Evolutionary conservation across 108 stramenopile genomes (phyloP).

Genomic region (Nannochloropsis gaditana): DNA sequence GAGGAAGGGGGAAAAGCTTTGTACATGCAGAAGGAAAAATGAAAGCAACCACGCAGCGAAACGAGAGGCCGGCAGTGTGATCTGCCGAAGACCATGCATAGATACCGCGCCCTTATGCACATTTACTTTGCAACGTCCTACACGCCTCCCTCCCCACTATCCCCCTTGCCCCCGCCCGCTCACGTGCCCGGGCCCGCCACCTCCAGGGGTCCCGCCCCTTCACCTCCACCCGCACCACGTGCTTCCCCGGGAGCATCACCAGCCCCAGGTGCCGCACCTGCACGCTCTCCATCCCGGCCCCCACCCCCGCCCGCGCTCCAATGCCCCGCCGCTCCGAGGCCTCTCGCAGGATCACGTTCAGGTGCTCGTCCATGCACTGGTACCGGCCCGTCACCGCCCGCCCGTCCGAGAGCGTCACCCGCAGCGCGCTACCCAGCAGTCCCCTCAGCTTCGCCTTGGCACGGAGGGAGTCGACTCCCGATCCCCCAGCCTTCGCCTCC

Average conservation of each 20-base stretch:
- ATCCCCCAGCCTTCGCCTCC: too few species aligned
- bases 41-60: too few species aligned
- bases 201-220: conserved; percentile 12
- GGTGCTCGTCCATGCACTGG: conserved; percentile 1
- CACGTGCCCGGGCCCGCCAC: background rate
- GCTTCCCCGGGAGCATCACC: background rate
- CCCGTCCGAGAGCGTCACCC: conserved; percentile 1
- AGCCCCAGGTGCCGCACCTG: background rate
- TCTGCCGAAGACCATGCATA: too few species aligned
- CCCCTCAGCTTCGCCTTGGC: background rate
- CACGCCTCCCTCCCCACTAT: too few species aligned
- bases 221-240: background rate
- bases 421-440: background rate
- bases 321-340: background rate
- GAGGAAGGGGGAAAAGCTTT: too few species aligned
- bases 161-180: background rate
- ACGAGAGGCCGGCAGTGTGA: too few species aligned
- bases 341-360: background rate
- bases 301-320: background rate
- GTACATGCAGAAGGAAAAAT: too few species aligned
- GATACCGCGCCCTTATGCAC: too few species aligned
- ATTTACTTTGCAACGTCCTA: too few species aligned
- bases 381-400: conserved; percentile 9
- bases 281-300: background rate
- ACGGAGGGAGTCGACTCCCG: background rate